A percentile compares a stretch with the other conserved stretches of the same genome.
Conservation (phyloP, 176 grass and related monocot genomes). For the Ananas comosus region DNA sequence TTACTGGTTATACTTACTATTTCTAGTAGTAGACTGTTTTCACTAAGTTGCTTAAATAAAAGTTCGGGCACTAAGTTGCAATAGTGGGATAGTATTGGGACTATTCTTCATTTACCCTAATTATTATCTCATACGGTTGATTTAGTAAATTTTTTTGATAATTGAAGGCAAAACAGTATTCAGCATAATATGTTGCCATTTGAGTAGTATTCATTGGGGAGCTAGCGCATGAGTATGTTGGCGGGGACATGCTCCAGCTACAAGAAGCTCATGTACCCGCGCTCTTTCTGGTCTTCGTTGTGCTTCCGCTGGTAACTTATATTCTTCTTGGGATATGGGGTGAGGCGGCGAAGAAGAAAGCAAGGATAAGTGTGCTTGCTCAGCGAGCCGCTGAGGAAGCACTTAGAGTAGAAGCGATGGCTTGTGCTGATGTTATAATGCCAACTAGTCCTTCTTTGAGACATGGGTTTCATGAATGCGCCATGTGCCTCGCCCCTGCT, state of each 20-base stretch:
- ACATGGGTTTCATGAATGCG: conserved; percentile 73
- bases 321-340: conserved; percentile 92
- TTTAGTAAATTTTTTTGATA: conserved; percentile 5
- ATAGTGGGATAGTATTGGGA: too few relatives aligned
- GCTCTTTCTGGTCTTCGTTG: conserved; percentile 60
- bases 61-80: too few relatives aligned
- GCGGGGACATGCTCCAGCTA: conserved; percentile 97
- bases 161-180: conserved; percentile 32
- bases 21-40: background rate
- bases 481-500: conserved; percentile 74
- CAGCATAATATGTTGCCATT: conserved; percentile 39
- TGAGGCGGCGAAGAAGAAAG: conserved; percentile 56
- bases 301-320: conserved; percentile 85
- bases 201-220: conserved; percentile 29
- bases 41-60: too few relatives aligned
- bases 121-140: background rate
- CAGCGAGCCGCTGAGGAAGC: conserved; percentile 74
- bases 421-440: conserved; percentile 41
- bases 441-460: conserved; percentile 40
- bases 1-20: background rate
- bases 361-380: conserved; percentile 54
- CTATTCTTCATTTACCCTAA: too few relatives aligned
- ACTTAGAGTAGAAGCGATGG: conserved; percentile 64
- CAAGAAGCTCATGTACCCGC: conserved; percentile 85
- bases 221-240: conserved; percentile 57